Conservation (phyloP, 2,329 filamentous ascomycete species). For the Venturia oleaginea region DNA sequence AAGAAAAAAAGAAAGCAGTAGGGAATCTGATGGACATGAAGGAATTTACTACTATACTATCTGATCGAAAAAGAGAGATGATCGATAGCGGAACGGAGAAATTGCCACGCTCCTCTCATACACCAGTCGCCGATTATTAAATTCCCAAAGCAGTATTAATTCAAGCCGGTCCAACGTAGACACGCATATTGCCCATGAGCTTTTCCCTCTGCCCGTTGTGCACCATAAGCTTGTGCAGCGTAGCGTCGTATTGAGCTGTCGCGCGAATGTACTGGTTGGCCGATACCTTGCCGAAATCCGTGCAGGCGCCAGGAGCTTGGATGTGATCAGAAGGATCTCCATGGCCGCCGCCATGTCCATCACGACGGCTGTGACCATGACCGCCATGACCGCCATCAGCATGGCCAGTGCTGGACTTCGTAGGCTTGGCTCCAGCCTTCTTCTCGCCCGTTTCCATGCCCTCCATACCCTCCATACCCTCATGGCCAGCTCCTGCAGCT, state of each 20-base stretch:
- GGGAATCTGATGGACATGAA: too few relatives aligned
- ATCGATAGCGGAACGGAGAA: too few relatives aligned
- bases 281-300: constrained; percentile 5
- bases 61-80: too few relatives aligned
- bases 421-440: too few relatives aligned
- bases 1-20: too few relatives aligned
- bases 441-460: neutral
- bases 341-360: constrained; percentile 4
- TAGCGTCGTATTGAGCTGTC: constrained; percentile 7
- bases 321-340: constrained; percentile 5
- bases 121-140: too few relatives aligned
- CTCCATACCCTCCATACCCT: constrained; percentile 7
- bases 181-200: constrained; percentile 15
- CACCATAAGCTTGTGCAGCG: constrained; percentile 2
- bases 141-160: neutral
- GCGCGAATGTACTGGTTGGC: neutral
- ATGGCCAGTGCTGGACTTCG: too few relatives aligned
- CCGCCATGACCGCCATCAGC: neutral
- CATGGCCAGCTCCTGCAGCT: neutral
- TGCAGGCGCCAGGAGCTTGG: constrained; percentile 14
- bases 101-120: too few relatives aligned
- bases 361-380: neutral
- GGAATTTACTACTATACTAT: too few relatives aligned
- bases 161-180: constrained; percentile 9
- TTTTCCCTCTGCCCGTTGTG: constrained; percentile 14